Base-by-base conservation (phyloP, 306 rosid species). In the Trichosanthes cucumerina region DNA sequence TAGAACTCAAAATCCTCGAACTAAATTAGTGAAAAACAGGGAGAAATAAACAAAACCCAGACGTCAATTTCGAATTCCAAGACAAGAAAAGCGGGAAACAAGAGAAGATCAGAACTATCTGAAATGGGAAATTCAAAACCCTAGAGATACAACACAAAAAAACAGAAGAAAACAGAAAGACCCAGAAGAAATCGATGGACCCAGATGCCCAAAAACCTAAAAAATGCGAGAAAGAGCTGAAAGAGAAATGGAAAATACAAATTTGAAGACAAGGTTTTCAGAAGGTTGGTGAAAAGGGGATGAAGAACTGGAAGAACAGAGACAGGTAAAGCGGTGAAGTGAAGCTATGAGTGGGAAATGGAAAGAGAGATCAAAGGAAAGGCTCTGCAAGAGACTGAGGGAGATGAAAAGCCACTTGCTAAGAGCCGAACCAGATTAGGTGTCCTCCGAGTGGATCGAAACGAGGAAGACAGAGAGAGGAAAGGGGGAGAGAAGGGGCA, bases 251-350 rank as follows among this genome's bases (percentile, higher is more conserved):
- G n/a, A 49, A 57, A 81, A 65, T 26, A 65, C 34, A 59, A 39
- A 79, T 74, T 78, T 63, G 19, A 39, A 71, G 79, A 64, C 24
- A 54, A 8, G 77, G 47, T 43, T 31, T 8, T 9, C 6, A 13
- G 77, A 72, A 72, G 76, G 12, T 23, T n/a, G 9, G 7, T 23
- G 34, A 46, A 23, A n/a, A 69, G 59, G 57, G 7, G 76, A 71
- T 71, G 15, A 7, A 46, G 69, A 52, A 63, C 4, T 65, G 75
- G 52, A 68, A 54, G 47, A 78, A 21, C 21, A 68, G 64, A 75
- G 46, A 52, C 81, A 79, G 66, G 83, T 79, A 79, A 79, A 76
- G 68, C 81, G 81, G 80, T 72, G 80, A 85, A 71, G 79, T 65
- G 78, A 85, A 76, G 84, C 69, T 39, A 9, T 76, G 73, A 73